Base-by-base conservation (phyloP, 2,329 filamentous ascomycete genomes). In the Ophiognomonia clavigignenti-juglandacearum region DNA sequence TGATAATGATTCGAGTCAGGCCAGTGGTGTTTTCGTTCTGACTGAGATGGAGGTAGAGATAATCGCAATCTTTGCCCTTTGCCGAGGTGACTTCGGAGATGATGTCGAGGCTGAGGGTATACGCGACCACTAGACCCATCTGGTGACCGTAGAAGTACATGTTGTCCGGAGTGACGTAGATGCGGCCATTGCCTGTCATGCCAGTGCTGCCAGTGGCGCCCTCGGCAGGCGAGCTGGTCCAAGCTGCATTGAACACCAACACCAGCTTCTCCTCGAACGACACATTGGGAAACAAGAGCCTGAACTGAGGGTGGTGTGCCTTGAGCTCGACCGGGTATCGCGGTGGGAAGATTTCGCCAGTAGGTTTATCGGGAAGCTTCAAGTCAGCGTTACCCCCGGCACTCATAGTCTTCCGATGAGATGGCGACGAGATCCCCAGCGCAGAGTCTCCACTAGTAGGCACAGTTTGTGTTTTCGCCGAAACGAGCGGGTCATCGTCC, bases 91-190 rank as follows among this genome's bases (percentile, higher is more conserved):
- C 88, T 65, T 97, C 93, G 8, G 82, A 82, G 47, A 98, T 88
- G 39, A 78, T 82, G 45, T 83, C 78, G 48, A 98, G 73, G 45
- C 77, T 82, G 42, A 95, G 80, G 14, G 80, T 80, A 42, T 90
- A 92, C 1, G 92, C 87, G 29, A 96, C 75, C 1, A 97, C 86
- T 6, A 98, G 76, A 6, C 93, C 93, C 63, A 96, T 83, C 61
- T 96, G 88, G 60, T 97, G 87, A 57, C 91, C 95, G 67, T 96
- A 98, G 61, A 98, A 97, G 65, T 95, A 97, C 63, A 98, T 83
- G 54, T 91, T 86, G 52, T 85, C 83, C 0, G 85, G 77, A 1
- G 92, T 97, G 50, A 96, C 83, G 63, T 95, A 98, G 20, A 95
- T 83, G 44, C 93, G 82, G 1, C 93, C 78, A 46, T 78, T 78